A percentile compares a stretch with the other conserved stretches of the same genome.
These are phyloP conservation scores for Asparagopsis taxiformis DNA, from an alignment of 31 red algal genomes.

Conservation along the genomic window DNA sequence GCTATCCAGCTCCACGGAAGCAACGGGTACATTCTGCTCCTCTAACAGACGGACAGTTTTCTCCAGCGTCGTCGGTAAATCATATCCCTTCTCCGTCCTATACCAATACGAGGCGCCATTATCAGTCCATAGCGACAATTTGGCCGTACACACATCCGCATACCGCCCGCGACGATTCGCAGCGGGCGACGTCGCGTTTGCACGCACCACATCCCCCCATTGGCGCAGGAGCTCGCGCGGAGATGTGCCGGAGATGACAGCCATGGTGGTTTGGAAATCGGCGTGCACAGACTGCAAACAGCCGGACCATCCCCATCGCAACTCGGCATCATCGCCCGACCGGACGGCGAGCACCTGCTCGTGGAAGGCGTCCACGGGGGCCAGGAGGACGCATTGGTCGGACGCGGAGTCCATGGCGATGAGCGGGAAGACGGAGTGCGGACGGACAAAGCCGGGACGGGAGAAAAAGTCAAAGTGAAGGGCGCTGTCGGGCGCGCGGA, in stretches of 20 bases:
- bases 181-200: not conserved
- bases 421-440: conserved; percentile 35
- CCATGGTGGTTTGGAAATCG: conserved; percentile 30
- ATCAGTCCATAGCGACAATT: conserved; percentile 49
- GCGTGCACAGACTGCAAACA: conserved; percentile 14
- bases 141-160: conserved; percentile 7
- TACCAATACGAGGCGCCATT: conserved; percentile 65
- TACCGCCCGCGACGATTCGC: conserved; percentile 19
- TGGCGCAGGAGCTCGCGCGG: conserved; percentile 13
- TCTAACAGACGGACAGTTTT: conserved; percentile 17
- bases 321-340: not conserved
- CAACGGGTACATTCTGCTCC: conserved; percentile 17
- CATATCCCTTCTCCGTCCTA: conserved; percentile 32
- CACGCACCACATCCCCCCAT: conserved; percentile 18
- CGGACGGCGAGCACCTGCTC: conserved; percentile 33
- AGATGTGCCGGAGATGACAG: conserved; percentile 13
- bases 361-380: conserved; percentile 42
- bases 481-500: conserved; percentile 18
- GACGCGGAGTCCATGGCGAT: conserved; percentile 17
- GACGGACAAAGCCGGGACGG: conserved; percentile 37
- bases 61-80: conserved; percentile 21
- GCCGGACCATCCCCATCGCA: conserved; percentile 52
- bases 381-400: conserved; percentile 21
- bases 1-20: conserved; percentile 56
- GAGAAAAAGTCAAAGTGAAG: conserved; percentile 40